phyloP scores from a whole-genome alignment of 257 asterid genomes.

The Prunella vulgaris region DNA sequence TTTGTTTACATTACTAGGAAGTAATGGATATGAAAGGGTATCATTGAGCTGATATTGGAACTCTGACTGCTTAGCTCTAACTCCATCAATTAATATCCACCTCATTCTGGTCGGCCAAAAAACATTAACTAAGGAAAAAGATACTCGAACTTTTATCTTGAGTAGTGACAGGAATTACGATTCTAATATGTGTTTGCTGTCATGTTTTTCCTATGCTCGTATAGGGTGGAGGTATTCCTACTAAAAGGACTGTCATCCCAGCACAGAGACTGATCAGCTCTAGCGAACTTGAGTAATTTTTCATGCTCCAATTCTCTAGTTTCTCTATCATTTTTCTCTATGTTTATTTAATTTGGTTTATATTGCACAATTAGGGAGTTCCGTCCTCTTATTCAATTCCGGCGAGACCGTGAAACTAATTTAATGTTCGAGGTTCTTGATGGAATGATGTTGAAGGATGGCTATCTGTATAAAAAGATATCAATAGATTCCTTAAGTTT shows the following conservation, averaged over 20 bases:
- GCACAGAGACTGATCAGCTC: constrained; percentile 88
- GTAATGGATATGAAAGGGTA: not conserved
- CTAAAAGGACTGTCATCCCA: constrained; percentile 58
- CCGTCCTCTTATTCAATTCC: constrained; percentile 82
- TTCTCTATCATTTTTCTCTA: constrained; percentile 8
- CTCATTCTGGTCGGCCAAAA: not conserved
- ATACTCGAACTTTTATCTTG: not conserved
- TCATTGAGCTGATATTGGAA: not conserved
- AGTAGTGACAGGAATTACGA: not conserved
- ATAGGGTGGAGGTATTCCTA: constrained; percentile 85
- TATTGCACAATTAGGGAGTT: constrained; percentile 56
- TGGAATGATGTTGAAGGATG: constrained; percentile 95
- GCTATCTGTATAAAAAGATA: constrained; percentile 80
- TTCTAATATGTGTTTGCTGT: constrained; percentile 5
- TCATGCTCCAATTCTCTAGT: constrained; percentile 11
- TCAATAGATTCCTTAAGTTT: constrained; percentile 61
- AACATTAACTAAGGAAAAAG: not conserved
- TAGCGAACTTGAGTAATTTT: constrained; percentile 86
- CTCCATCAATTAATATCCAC: not conserved
- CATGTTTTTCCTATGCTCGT: constrained; percentile 16
- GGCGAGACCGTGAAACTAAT: constrained; percentile 86
- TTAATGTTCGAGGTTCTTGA: constrained; percentile 66
- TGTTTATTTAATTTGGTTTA: constrained; percentile 17
- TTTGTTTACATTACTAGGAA: constrained; percentile 7
- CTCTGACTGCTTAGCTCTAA: not conserved